These are phyloP conservation scores for Neurospora sp. DNA, from an alignment of 495 filamentous ascomycete species.

Conservation along the genomic window DNA sequence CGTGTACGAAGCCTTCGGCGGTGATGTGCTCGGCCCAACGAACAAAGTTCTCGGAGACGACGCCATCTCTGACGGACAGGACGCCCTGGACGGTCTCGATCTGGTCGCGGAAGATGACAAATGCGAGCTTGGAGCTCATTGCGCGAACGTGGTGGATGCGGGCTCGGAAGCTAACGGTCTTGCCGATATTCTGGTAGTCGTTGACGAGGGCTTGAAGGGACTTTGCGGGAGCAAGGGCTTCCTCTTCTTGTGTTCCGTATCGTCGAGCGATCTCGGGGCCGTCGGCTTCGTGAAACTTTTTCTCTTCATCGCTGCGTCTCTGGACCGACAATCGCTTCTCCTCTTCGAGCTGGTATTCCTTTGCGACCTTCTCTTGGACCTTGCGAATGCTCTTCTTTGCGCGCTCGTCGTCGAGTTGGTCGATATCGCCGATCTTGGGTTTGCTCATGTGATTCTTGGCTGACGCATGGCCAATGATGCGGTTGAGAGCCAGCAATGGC, in stretches of 20 bases:
- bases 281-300: conserved; percentile 34
- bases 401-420: conserved; percentile 28
- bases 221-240: conserved; percentile 20
- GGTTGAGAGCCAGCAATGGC: conserved; percentile 33
- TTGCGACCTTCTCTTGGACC: conserved; percentile 36
- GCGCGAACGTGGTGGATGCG: conserved; percentile 76
- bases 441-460: conserved; percentile 38
- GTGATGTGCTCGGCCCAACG: conserved; percentile 77
- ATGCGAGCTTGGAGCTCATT: conserved; percentile 80
- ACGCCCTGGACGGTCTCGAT: conserved; percentile 76
- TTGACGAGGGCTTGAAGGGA: conserved; percentile 13
- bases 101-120: conserved; percentile 77
- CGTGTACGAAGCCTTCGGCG: conserved; percentile 68
- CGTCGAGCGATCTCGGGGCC: conserved; percentile 46
- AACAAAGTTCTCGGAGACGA: conserved; percentile 69
- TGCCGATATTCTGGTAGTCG: conserved; percentile 37
- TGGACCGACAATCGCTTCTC: conserved; percentile 35
- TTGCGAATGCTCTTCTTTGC: conserved; percentile 41
- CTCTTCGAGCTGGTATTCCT: conserved; percentile 43
- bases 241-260: conserved; percentile 43
- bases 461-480: conserved; percentile 30
- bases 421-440: conserved; percentile 37
- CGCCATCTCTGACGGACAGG: conserved; percentile 45
- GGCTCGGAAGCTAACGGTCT: conserved; percentile 68
- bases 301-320: conserved; percentile 35